Evolutionary conservation across 371 early-diverging fungal species (phyloP).

Genomic region (Batrachochytrium dendrobatidis): DNA sequence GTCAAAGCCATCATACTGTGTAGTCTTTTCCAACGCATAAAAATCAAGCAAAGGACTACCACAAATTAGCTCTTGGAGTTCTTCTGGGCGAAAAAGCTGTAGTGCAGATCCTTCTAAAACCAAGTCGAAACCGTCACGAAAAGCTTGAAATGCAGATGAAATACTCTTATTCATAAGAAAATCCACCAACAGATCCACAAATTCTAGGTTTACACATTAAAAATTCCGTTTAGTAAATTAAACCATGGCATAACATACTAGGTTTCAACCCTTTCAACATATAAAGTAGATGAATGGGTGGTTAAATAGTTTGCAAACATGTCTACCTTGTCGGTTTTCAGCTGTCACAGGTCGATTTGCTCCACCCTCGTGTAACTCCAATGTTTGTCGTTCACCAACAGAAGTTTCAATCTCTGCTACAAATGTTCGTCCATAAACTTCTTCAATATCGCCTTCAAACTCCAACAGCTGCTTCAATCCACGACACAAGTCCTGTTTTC

Average conservation of each 20-base stretch:
- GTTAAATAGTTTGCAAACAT: too few relatives aligned
- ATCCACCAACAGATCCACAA: slow-evolving; percentile 74
- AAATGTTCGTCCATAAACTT: slow-evolving; percentile 52
- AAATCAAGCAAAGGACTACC: slow-evolving; percentile 86
- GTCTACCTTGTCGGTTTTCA: slow-evolving; percentile 46
- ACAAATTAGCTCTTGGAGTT: slow-evolving; percentile 88
- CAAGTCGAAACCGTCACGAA: slow-evolving; percentile 79
- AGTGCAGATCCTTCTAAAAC: slow-evolving; percentile 70
- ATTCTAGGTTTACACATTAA: slow-evolving; percentile 36
- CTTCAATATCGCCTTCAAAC: slow-evolving; percentile 42
- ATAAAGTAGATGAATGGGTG: neutral
- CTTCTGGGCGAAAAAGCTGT: slow-evolving; percentile 81
- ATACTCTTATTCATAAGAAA: slow-evolving; percentile 68
- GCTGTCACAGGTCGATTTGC: slow-evolving; percentile 60
- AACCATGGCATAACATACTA: neutral
- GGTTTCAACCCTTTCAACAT: neutral
- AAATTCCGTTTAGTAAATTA: neutral
- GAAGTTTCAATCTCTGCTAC: slow-evolving; percentile 56
- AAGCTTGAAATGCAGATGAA: slow-evolving; percentile 67
- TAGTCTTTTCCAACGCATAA: slow-evolving; percentile 71
- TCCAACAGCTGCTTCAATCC: slow-evolving; percentile 52
- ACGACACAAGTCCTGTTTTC: slow-evolving; percentile 36
- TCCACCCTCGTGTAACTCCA: slow-evolving; percentile 54
- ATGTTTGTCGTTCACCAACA: slow-evolving; percentile 55
- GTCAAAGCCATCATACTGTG: slow-evolving; percentile 62